Evolutionary conservation across 2,329 filamentous ascomycete genomes (phyloP), one percentile per base, ranked within the genome.

Genomic region (Dendryphion nanum): DNA sequence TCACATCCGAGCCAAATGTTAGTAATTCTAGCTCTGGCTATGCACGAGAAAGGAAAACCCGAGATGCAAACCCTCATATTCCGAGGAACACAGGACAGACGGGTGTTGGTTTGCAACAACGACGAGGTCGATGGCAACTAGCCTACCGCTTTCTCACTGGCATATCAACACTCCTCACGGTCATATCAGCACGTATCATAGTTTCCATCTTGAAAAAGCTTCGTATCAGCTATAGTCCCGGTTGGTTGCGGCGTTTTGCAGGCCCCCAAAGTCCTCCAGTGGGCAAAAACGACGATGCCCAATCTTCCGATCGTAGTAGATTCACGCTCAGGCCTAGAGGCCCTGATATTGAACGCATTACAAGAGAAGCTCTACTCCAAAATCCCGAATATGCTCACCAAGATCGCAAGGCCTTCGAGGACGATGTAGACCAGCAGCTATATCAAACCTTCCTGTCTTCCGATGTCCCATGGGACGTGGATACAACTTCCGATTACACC

Each of bases 371-470:
- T 33, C 69, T 85, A 19, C 64, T 66, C 40, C 71, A 50, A 24
- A 59, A 47, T 21, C 57, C 60, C 7, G 48, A 48, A 12, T 55
- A 57, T 32, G 44, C 57, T 13, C 47, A 55, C 12, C 34, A 50
- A 26, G 53, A 48, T 13, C 17, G 44, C 0, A 65, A 66, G 33
- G 60, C 69, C 13, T 48, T 71, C 28, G 86, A 93, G 51, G 76
- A 78, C 18, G 78, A 79, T 26, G 71, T 96, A 2, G 85, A 91
- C 47, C 75, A 77, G 2, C 83, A 81, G 41, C 70, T 96, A 2
- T 97, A 96, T 61, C 73, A 74, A 19, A 93, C 90, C 79, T 97
- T 89, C 86, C 81, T 85, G 36, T 73, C 76, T 37, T 89, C 88
- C 15, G 89, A 87, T 6, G 86, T 86, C 70, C 96, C 89, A 82